Percentiles rank a stretch among this genome's conserved stretches.
These are phyloP conservation scores for Amylocarpus encephaloides DNA, from an alignment of 2,329 filamentous ascomycete species.

Conservation along the genomic window DNA sequence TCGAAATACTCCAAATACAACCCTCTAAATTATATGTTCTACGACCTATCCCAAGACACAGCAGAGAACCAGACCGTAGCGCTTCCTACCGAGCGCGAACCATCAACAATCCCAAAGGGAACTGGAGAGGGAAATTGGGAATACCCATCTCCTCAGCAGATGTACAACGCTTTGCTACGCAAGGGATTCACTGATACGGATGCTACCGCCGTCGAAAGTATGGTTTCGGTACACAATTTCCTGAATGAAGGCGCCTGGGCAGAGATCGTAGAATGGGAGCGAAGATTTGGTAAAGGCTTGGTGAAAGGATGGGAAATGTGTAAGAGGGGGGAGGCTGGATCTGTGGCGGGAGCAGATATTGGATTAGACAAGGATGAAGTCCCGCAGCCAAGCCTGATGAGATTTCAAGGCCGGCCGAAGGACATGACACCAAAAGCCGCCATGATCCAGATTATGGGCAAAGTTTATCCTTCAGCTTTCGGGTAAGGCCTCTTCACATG, in stretches of 20 bases:
- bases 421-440: conserved; percentile 89
- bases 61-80: conserved; percentile 65
- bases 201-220: conserved; percentile 84
- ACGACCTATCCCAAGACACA: conserved; percentile 72
- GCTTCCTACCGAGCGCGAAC: conserved; percentile 75
- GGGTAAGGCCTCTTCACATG: conserved; percentile 45
- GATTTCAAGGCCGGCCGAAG: conserved; percentile 83
- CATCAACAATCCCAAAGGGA: conserved; percentile 86
- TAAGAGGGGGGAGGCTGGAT: conserved; percentile 64
- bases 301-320: conserved; percentile 67
- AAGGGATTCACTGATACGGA: conserved; percentile 96
- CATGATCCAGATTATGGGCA: conserved; percentile 73
- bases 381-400: conserved; percentile 64
- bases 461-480: conserved; percentile 73
- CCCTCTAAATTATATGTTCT: conserved; percentile 94
- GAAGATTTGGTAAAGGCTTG: conserved; percentile 71
- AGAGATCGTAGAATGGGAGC: conserved; percentile 92
- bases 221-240: conserved; percentile 98
- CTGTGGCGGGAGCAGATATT: conserved; percentile 36
- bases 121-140: conserved; percentile 81
- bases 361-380: conserved; percentile 49
- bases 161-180: conserved; percentile 96
- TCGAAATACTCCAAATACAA: conserved; percentile 62
- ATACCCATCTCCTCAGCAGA: conserved; percentile 96
- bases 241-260: conserved; percentile 95